Percentiles rank a stretch among this genome's conserved stretches.
phyloP scores from a whole-genome alignment of 305 asterid species.

The Fraxinus platypoda region DNA sequence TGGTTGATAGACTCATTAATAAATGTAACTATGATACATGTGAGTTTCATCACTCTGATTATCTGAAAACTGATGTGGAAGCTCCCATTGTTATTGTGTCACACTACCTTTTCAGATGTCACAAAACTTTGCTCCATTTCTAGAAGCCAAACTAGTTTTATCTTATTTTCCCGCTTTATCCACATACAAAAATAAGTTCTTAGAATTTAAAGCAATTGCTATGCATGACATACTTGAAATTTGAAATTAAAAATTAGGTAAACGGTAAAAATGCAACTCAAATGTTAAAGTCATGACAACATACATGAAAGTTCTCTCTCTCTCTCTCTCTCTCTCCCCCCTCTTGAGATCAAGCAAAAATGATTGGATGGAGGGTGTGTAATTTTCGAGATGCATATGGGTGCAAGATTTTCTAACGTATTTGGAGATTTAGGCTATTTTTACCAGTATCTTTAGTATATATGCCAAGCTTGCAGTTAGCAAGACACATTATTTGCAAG shows the following conservation, averaged over 20 bases:
- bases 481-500: background rate
- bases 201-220: background rate
- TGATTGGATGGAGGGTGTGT: background rate
- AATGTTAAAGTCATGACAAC: constrained; percentile 12
- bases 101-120: background rate
- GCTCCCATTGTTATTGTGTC: constrained; percentile 7
- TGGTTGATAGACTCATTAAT: constrained; percentile 2
- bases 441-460: background rate
- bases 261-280: background rate
- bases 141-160: background rate
- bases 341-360: background rate
- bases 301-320: background rate
- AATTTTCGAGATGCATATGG: background rate
- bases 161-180: background rate
- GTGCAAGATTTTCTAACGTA: background rate
- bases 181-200: background rate
- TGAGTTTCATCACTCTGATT: constrained; percentile 3
- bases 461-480: background rate
- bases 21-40: background rate
- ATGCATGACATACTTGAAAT: background rate
- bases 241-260: background rate
- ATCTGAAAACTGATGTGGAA: constrained; percentile 1
- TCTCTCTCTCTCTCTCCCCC: too few relatives aligned
- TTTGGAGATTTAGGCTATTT: background rate
- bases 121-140: background rate